Evolutionary conservation across 73 alveolate species (phyloP).

Genomic region (Effrenium voratum): DNA sequence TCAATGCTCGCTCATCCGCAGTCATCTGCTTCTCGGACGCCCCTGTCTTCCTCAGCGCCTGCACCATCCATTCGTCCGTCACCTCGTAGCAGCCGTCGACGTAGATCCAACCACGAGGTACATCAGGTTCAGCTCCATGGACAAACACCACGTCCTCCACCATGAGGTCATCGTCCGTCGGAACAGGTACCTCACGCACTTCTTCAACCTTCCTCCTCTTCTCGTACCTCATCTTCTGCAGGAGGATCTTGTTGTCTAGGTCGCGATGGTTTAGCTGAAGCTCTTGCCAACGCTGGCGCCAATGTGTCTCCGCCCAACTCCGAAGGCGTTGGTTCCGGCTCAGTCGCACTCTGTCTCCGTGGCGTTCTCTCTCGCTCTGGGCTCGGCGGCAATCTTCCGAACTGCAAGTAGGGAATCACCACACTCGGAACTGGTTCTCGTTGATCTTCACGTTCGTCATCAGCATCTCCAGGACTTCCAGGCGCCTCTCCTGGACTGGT

Average conservation of each 20-base stretch:
- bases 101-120: neutral
- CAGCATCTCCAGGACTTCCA: neutral
- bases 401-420: too few relatives aligned
- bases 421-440: too few relatives aligned
- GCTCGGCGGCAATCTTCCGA: too few relatives aligned
- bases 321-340: too few relatives aligned
- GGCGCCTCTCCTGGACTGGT: neutral
- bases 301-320: too few relatives aligned
- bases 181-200: neutral
- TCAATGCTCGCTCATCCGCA: neutral
- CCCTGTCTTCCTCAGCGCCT: neutral
- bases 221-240: neutral
- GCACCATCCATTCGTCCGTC: neutral
- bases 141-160: neutral
- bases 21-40: neutral
- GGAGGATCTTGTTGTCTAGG: neutral
- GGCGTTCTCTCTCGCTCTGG: too few relatives aligned
- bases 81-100: slow-evolving; percentile 2
- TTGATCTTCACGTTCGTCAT: neutral
- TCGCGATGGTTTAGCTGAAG: too few relatives aligned
- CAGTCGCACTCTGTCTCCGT: too few relatives aligned
- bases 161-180: neutral
- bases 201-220: neutral
- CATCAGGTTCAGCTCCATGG: neutral
- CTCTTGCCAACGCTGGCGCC: too few relatives aligned